Conservation (phyloP, 2,329 filamentous ascomycete genomes). For the Cadophora malorum region DNA sequence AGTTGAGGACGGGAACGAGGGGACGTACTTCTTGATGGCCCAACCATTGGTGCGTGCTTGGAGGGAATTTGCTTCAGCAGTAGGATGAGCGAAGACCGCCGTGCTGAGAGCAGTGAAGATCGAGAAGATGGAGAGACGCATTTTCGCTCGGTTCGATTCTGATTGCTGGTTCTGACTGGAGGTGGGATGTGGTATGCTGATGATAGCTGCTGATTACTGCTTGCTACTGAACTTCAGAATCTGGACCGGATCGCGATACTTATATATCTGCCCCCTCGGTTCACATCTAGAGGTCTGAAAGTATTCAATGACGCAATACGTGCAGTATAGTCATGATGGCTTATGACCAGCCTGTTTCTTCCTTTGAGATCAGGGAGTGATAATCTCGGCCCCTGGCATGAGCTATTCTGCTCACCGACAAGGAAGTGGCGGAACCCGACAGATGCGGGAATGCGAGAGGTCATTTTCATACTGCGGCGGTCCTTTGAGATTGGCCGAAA, state of each 20-base stretch:
- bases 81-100: conserved; percentile 1
- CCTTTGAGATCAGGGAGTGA: background rate
- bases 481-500: background rate
- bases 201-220: background rate
- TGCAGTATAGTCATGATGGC: background rate
- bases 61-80: conserved; percentile 4
- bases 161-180: background rate
- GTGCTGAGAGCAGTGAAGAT: background rate
- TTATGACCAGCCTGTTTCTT: background rate
- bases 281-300: background rate
- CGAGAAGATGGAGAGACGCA: conserved; percentile 4
- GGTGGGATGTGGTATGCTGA: too few relatives aligned
- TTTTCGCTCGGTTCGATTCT: background rate
- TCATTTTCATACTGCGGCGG: background rate
- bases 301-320: background rate
- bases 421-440: background rate
- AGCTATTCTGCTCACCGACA: background rate
- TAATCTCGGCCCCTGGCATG: background rate
- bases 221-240: background rate
- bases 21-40: conserved; percentile 20
- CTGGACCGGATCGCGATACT: background rate
- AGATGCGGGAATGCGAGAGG: conserved; percentile 14
- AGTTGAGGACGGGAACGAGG: too few relatives aligned
- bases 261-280: background rate
- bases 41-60: conserved; percentile 17